Evolutionary conservation across 345 rosid species (phyloP).

Genomic region (Turritis glabra): DNA sequence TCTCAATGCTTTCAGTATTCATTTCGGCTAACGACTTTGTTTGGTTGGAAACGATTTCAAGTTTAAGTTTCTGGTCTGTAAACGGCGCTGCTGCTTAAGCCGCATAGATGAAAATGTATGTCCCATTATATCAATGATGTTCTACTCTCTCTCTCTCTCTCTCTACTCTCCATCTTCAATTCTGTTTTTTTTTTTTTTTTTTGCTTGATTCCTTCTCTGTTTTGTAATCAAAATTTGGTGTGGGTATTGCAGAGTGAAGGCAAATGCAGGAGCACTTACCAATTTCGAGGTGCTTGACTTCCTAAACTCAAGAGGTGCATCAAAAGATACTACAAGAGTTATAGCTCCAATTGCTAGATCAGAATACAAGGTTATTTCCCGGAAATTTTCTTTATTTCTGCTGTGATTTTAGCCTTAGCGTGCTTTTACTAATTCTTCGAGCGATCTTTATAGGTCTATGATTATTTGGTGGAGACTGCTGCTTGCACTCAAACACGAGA

Average conservation of each 20-base stretch:
- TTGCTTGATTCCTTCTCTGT: no score
- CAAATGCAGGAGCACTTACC: constrained; percentile 66
- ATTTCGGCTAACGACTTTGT: no score
- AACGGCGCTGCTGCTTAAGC: no score
- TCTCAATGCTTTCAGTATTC: no score
- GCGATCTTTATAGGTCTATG: constrained; percentile 55
- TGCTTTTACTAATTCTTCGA: background rate
- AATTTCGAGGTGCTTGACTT: constrained; percentile 76
- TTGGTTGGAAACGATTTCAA: no score
- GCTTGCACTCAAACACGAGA: constrained; percentile 67
- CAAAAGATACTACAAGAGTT: constrained; percentile 60
- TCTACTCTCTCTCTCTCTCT: no score
- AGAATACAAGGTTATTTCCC: constrained; percentile 56
- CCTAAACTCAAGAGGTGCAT: constrained; percentile 68
- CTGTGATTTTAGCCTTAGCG: background rate
- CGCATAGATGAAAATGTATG: no score
- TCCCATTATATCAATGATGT: no score
- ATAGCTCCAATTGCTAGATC: constrained; percentile 60
- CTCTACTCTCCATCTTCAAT: no score
- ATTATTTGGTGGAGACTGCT: constrained; percentile 57
- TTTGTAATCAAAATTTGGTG: background rate
- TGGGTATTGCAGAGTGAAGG: constrained; percentile 55
- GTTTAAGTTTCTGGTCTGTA: no score
- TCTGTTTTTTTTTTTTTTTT: no score
- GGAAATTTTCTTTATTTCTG: background rate